A percentile compares a stretch with the other conserved stretches of the same genome.
These are phyloP conservation scores for Brassica hybrid DNA, from an alignment of 441 rosid genomes.

Conservation along the genomic window DNA sequence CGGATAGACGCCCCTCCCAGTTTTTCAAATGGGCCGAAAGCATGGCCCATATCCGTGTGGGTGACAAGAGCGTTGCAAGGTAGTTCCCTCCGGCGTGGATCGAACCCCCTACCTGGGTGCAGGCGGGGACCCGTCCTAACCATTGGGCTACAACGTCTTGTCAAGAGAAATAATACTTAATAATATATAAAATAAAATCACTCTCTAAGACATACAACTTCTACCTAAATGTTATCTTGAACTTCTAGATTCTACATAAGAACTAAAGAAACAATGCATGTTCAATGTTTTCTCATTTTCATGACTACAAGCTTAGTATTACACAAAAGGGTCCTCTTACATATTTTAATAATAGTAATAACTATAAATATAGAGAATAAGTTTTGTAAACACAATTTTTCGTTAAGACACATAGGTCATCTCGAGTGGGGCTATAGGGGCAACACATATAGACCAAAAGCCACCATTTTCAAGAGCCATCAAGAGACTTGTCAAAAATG, in stretches of 20 bases:
- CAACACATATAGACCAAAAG: slow-evolving; percentile 29
- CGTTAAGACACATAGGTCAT: slow-evolving; percentile 28
- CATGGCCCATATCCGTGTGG: too few species aligned
- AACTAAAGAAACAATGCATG: slow-evolving; percentile 27
- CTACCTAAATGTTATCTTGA: slow-evolving; percentile 7
- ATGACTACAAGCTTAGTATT: slow-evolving; percentile 18
- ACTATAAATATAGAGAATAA: slow-evolving; percentile 14
- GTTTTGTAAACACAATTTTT: slow-evolving; percentile 15
- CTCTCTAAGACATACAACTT: slow-evolving; percentile 7
- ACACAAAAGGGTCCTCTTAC: not conserved
- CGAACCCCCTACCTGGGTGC: too few species aligned
- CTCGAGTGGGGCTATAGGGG: slow-evolving; percentile 29
- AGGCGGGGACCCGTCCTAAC: too few species aligned
- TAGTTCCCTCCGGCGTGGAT: too few species aligned
- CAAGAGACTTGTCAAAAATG: slow-evolving; percentile 34
- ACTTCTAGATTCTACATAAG: slow-evolving; percentile 18
- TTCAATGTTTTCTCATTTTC: slow-evolving; percentile 34
- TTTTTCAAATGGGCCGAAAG: too few species aligned
- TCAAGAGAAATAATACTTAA: too few species aligned
- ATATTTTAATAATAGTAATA: not conserved
- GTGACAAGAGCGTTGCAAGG: too few species aligned
- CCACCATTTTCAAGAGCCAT: slow-evolving; percentile 37
- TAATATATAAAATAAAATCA: not conserved
- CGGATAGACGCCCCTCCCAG: too few species aligned
- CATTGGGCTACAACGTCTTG: too few species aligned